These are phyloP conservation scores for Trichoderma atroviride DNA, from an alignment of 2,329 filamentous ascomycete species.

Conservation along the genomic window DNA sequence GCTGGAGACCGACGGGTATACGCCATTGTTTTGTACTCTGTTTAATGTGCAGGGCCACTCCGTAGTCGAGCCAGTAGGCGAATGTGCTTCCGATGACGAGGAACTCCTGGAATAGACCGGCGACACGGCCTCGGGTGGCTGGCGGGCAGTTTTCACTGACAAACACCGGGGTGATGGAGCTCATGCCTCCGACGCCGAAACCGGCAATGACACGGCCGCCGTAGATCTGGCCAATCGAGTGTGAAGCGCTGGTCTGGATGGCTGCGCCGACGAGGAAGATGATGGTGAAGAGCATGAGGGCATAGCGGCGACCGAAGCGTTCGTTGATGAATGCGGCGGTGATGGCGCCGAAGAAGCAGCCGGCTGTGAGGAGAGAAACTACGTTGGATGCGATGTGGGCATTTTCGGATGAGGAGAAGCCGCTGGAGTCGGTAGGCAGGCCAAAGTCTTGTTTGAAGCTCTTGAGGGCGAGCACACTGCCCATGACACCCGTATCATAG, in stretches of 20 bases:
- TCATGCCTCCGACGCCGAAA: conserved; percentile 34
- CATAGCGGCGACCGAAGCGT: conserved; percentile 30
- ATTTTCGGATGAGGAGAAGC: conserved; percentile 28
- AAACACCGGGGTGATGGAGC: conserved; percentile 33
- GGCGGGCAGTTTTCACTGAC: conserved; percentile 31
- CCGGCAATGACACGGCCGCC: conserved; percentile 33
- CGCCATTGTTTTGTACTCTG: conserved; percentile 60
- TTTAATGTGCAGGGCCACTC: conserved; percentile 55
- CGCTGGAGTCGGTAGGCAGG: conserved; percentile 27
- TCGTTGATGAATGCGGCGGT: conserved; percentile 31
- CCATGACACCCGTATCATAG: conserved; percentile 28
- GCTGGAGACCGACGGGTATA: conserved; percentile 66
- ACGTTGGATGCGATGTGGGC: conserved; percentile 29
- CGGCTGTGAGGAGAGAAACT: conserved; percentile 30
- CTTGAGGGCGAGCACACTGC: conserved; percentile 28
- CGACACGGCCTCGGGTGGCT: conserved; percentile 31
- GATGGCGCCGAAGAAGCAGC: conserved; percentile 33
- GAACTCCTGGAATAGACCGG: conserved; percentile 33
- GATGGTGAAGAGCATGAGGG: conserved; percentile 30
- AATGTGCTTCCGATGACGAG: conserved; percentile 31
- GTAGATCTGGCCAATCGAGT: conserved; percentile 32
- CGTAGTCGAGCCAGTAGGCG: conserved; percentile 52
- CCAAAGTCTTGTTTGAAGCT: conserved; percentile 30
- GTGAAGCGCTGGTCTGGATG: conserved; percentile 29
- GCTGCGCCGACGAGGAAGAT: conserved; percentile 31